phyloP scores from a whole-genome alignment of 352 stramenopile genomes.

The Phytophthora lateralis region DNA sequence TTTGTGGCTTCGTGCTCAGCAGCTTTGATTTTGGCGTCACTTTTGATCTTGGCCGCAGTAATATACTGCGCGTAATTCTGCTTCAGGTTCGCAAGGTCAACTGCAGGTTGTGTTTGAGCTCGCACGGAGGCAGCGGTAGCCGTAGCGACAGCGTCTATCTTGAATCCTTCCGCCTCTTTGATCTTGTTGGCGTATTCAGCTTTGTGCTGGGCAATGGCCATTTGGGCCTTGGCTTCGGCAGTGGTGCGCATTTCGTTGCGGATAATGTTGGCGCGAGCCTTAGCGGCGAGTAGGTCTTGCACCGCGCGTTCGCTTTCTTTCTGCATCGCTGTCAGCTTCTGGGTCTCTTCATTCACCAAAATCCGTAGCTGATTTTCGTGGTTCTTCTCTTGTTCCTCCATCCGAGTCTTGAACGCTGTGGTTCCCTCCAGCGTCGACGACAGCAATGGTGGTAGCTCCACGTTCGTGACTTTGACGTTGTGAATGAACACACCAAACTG shows the following conservation, averaged over 20 bases:
- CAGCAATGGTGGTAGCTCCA: constrained; percentile 60
- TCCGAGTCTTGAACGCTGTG: constrained; percentile 80
- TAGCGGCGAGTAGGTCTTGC: constrained; percentile 65
- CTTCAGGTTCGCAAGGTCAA: constrained; percentile 50
- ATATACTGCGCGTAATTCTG: constrained; percentile 67
- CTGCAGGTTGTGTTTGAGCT: constrained; percentile 52
- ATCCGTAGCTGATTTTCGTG: constrained; percentile 82
- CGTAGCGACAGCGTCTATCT: constrained; percentile 57
- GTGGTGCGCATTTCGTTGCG: constrained; percentile 73
- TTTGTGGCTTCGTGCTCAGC: constrained; percentile 50
- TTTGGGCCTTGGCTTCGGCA: constrained; percentile 66
- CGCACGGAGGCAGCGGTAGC: constrained; percentile 50
- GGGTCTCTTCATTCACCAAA: constrained; percentile 76
- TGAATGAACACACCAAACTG: constrained; percentile 77
- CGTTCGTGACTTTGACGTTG: constrained; percentile 85
- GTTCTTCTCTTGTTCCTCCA: constrained; percentile 87
- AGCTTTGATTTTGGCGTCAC: constrained; percentile 63
- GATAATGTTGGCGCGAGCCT: constrained; percentile 66
- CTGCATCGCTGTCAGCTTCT: constrained; percentile 69
- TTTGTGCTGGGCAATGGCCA: constrained; percentile 60
- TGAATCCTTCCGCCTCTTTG: constrained; percentile 58
- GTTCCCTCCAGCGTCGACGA: constrained; percentile 73
- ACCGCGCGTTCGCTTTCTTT: constrained; percentile 75
- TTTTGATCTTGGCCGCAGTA: constrained; percentile 57
- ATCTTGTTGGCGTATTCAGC: constrained; percentile 60